Evolutionary conservation across 345 rosid genomes (phyloP).

Genomic region (Citrus reticulata): DNA sequence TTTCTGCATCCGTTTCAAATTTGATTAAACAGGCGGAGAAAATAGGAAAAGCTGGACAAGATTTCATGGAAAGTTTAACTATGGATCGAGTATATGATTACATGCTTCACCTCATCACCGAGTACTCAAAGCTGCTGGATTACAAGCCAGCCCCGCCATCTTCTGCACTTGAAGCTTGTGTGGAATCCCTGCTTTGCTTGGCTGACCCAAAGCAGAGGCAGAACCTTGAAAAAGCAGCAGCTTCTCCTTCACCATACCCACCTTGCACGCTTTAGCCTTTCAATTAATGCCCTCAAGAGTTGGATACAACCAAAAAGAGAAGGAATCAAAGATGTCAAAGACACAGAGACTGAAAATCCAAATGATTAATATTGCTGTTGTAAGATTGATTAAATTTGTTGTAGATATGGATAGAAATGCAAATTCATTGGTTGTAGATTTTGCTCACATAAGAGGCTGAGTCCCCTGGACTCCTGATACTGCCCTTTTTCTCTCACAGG

Average conservation of each 20-base stretch:
- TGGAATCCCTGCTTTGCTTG: constrained; percentile 71
- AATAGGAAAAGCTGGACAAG: constrained; percentile 75
- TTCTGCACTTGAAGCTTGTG: constrained; percentile 61
- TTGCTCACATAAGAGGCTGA: neutral
- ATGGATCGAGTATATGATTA: constrained; percentile 79
- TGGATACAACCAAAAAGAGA: constrained; percentile 43
- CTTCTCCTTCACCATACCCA: constrained; percentile 29
- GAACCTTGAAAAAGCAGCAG: constrained; percentile 46
- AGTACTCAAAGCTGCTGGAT: constrained; percentile 73
- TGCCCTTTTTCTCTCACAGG: neutral
- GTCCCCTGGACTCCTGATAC: neutral
- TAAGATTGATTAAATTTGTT: neutral
- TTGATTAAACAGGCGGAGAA: constrained; percentile 52
- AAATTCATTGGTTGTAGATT: neutral
- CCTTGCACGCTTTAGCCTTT: constrained; percentile 54
- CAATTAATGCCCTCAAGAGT: constrained; percentile 24
- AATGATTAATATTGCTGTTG: neutral
- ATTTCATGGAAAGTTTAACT: constrained; percentile 61
- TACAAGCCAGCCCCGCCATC: constrained; percentile 71
- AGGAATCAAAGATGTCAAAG: constrained; percentile 37
- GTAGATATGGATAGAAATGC: neutral
- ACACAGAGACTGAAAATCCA: constrained; percentile 32
- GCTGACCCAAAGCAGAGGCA: constrained; percentile 57
- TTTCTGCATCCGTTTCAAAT: neutral
- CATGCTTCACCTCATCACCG: constrained; percentile 75